phyloP scores from a whole-genome alignment of 768 basidiomycete species.

The Kwoniella heveanensis region DNA sequence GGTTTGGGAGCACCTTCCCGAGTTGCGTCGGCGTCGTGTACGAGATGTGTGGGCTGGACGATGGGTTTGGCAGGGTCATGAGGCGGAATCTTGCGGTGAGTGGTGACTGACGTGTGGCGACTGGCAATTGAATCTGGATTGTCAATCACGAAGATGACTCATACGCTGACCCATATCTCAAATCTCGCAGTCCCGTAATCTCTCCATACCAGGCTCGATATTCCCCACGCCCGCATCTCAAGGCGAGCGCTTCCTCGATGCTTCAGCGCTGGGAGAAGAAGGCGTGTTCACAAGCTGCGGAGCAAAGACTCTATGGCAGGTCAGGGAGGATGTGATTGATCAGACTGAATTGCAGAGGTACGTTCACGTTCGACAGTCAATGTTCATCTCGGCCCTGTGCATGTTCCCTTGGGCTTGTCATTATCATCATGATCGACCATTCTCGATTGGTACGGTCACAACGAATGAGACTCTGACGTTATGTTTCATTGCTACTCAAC shows the following conservation, averaged over 20 bases:
- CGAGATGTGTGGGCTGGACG: conserved; percentile 87
- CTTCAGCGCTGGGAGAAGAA: conserved; percentile 13
- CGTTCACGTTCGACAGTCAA: neutral
- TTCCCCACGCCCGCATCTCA: conserved; percentile 66
- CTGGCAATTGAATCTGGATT: too few relatives aligned
- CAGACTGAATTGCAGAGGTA: conserved; percentile 48
- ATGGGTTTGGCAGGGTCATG: conserved; percentile 93
- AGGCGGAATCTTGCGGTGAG: conserved; percentile 76
- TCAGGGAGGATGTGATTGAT: conserved; percentile 60
- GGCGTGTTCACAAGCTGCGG: conserved; percentile 62
- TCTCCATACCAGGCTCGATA: conserved; percentile 71
- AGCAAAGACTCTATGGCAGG: conserved; percentile 70
- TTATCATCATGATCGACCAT: too few relatives aligned
- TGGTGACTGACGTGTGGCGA: too few relatives aligned
- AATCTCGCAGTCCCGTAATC: conserved; percentile 64
- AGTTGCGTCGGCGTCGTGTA: conserved; percentile 64
- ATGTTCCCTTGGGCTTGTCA: too few relatives aligned
- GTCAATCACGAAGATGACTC: too few relatives aligned
- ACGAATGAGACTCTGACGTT: too few relatives aligned
- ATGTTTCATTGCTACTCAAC: too few relatives aligned
- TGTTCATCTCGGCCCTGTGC: too few relatives aligned
- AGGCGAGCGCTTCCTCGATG: conserved; percentile 63
- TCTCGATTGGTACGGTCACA: too few relatives aligned
- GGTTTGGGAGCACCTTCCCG: conserved; percentile 68
- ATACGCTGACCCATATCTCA: neutral